Evolutionary conservation across 129 eudicot species (phyloP).

Genomic region (Helianthus annuus): HanXRQr2.0-SUNRISE NC_035442.2:40913145-40913644

Average conservation of each 20-base stretch:
- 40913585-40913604: no score
- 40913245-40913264: slow-evolving; percentile 75
- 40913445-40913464: no score
- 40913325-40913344: no score
- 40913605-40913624: background rate
- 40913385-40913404: no score
- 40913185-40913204: slow-evolving; percentile 78
- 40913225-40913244: slow-evolving; percentile 86
- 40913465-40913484: no score
- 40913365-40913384: no score
- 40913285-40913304: slow-evolving; percentile 79
- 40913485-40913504: background rate
- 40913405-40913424: no score
- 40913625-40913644: background rate
- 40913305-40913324: slow-evolving; percentile 46
- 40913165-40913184: slow-evolving; percentile 73
- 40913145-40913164: background rate
- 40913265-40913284: slow-evolving; percentile 92
- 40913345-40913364: background rate
- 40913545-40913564: no score
- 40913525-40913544: no score
- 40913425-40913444: no score
- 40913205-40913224: slow-evolving; percentile 76
- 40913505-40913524: no score
- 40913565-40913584: background rate